phyloP scores from a whole-genome alignment of 2,329 filamentous ascomycete species.

The Colletotrichum musae region DNA sequence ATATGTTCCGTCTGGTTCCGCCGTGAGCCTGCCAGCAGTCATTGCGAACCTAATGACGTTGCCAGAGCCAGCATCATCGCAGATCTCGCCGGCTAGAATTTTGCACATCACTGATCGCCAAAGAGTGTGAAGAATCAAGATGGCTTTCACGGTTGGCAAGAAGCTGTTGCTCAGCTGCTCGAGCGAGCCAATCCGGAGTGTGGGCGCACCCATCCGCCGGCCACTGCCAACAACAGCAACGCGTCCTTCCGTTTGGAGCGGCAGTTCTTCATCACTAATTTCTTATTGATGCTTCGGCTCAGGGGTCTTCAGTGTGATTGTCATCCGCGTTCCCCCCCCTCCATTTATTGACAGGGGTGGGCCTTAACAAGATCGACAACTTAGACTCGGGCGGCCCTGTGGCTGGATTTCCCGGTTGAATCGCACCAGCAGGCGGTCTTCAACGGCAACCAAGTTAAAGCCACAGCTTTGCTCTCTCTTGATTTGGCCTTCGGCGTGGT shows the following conservation, averaged over 20 bases:
- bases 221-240: conserved; percentile 7
- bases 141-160: neutral
- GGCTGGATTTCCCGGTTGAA: conserved; percentile 11
- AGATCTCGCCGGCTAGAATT: neutral
- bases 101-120: neutral
- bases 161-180: neutral
- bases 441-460: neutral
- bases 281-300: conserved; percentile 34
- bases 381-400: conserved; percentile 29
- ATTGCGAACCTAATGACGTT: conserved; percentile 1
- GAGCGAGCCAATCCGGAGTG: neutral
- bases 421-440: conserved; percentile 7
- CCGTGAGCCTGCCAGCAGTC: no score
- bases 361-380: conserved; percentile 39
- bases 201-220: conserved; percentile 4
- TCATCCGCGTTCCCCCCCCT: conserved; percentile 5
- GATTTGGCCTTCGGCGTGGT: neutral
- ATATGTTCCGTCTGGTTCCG: neutral
- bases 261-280: conserved; percentile 39
- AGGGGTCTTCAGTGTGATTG: conserved; percentile 23
- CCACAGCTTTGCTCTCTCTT: neutral
- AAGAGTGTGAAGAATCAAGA: neutral
- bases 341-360: conserved; percentile 34
- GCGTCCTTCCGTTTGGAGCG: conserved; percentile 21
- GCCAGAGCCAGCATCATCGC: neutral